Conservation (phyloP, 2,329 filamentous ascomycete species). For the Claviceps arundinis region DNA sequence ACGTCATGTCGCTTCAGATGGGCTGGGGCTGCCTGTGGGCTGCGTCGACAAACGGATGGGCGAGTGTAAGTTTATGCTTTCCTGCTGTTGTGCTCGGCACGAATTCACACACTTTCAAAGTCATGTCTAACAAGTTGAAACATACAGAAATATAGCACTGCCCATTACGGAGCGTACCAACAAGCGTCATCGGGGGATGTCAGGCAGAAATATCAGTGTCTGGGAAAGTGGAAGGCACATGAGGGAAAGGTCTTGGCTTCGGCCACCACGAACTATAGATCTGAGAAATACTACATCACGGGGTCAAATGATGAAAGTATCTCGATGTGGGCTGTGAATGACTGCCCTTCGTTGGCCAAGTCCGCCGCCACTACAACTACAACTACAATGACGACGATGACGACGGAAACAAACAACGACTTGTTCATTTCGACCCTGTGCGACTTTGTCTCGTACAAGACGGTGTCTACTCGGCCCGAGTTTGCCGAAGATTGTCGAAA, state of each 20-base stretch:
- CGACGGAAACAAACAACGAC: conserved; percentile 26
- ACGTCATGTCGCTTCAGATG: conserved; percentile 78
- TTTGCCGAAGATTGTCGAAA: conserved; percentile 86
- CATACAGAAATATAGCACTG: conserved; percentile 49
- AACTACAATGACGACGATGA: neutral
- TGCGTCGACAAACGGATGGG: conserved; percentile 76
- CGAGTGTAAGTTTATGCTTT: conserved; percentile 49
- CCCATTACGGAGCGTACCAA: conserved; percentile 46
- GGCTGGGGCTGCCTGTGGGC: conserved; percentile 77
- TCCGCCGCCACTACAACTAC: conserved; percentile 19
- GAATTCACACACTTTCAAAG: too few relatives aligned
- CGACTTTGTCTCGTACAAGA: conserved; percentile 84
- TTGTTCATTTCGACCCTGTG: conserved; percentile 58
- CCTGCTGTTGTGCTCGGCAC: neutral
- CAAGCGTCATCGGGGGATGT: conserved; percentile 35
- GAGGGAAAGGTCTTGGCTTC: conserved; percentile 79
- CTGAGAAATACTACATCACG: conserved; percentile 77
- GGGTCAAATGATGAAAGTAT: conserved; percentile 87
- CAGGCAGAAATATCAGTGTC: conserved; percentile 71
- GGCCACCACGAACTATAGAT: conserved; percentile 54
- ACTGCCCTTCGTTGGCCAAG: conserved; percentile 14
- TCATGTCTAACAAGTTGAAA: neutral
- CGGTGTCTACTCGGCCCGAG: conserved; percentile 73
- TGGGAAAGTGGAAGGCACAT: conserved; percentile 71
- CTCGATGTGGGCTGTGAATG: conserved; percentile 69